Conservation (phyloP, 331 rosid genomes). For the Pyrus hybrid region DNA sequence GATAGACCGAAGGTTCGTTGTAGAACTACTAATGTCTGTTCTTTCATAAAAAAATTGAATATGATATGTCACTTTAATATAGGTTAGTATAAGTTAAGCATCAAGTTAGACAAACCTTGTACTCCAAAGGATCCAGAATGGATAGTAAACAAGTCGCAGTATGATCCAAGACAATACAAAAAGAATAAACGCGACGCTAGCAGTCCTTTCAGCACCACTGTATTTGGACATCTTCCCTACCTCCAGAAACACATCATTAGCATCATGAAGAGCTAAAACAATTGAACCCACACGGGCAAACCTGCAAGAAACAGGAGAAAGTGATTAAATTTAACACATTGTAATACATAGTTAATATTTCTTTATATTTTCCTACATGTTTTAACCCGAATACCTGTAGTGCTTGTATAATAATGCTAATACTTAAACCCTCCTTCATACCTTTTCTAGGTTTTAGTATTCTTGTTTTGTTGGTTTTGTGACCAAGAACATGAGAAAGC, state of each 20-base stretch:
- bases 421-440: background rate
- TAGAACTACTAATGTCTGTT: background rate
- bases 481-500: slow-evolving; percentile 12
- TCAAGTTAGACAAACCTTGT: slow-evolving; percentile 60
- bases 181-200: slow-evolving; percentile 72
- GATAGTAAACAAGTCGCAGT: slow-evolving; percentile 75
- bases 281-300: slow-evolving; percentile 87
- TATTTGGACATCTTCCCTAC: slow-evolving; percentile 94
- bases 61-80: background rate
- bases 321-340: background rate
- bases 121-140: slow-evolving; percentile 93
- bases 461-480: background rate
- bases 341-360: background rate
- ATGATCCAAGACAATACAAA: slow-evolving; percentile 74
- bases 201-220: slow-evolving; percentile 62
- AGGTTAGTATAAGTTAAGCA: background rate
- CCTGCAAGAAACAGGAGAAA: slow-evolving; percentile 42
- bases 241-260: slow-evolving; percentile 86
- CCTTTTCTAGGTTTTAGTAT: background rate
- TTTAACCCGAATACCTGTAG: background rate
- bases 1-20: background rate
- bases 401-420: background rate
- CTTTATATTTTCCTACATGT: background rate
- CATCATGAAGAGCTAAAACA: slow-evolving; percentile 94
- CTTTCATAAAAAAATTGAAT: background rate